Evolutionary conservation across 2,329 filamentous ascomycete genomes (phyloP), one percentile per base, ranked within the genome.

Genomic region (Fusarium sp.): DNA sequence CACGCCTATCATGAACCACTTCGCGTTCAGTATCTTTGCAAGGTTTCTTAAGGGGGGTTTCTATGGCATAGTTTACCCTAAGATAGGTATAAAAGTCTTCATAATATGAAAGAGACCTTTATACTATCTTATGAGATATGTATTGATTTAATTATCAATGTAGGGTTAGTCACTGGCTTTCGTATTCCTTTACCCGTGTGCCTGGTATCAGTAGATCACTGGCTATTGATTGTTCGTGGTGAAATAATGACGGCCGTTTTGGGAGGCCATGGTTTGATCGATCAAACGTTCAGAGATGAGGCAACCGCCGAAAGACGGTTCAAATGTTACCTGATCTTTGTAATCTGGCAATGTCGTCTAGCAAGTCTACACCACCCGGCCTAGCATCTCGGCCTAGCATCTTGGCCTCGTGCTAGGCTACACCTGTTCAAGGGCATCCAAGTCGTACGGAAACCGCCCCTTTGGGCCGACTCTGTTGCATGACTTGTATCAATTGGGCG

Each of bases 401-500:
- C 10, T 31, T 10, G 28, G 28, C 28, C 28, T 31, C 28, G 28
- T 31, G 28, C 28, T 13, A 62, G 44, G 19, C 28, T 47, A 24
- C 45, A 22, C 28, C 53, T 34, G 56, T 51, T 52, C 42, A 54
- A 64, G 47, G 60, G 46, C 63, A 55, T 71, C 40, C 42, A 31
- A 63, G 39, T 57, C 42, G 58, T 59, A 54, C 50, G 54, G 51
- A 42, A 65, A 58, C 51, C 51, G 50, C 60, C 45, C 63, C 45
- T 64, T 57, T 57, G 50, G 61, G 60, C 39, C 69, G 59, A 28
- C 44, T 46, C 49, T 67, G 64, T 65, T 73, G 64, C 73, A 73
- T 64, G 62, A 67, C 49, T 62, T 73, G 71, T 71, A 57, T 72
- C 71, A 74, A 70, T 73, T 31, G 57, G 58, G 59, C 58, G 43